Evolutionary conservation across 352 stramenopile species (phyloP), one percentile per base, ranked within the genome.

Genomic region (Globisporangium paroecandrum): DNA sequence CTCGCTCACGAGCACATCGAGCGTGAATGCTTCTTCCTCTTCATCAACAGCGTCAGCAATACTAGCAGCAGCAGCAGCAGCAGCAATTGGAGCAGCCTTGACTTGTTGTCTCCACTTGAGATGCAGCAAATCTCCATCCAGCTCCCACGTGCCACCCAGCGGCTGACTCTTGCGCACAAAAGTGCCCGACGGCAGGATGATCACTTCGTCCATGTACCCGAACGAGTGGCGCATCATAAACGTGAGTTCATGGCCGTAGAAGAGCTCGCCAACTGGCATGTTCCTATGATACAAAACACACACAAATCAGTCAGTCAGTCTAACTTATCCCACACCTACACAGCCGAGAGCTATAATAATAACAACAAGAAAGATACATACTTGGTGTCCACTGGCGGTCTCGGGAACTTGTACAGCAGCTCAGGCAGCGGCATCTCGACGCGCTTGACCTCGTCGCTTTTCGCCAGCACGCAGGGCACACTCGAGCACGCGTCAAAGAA

Each of bases 41-140:
- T 62, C 71, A 5, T 74, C 72, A 29, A 51, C 62, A 10, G 18
- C 58, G 22, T 47, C 22, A 47, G 41, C 8, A 51, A n/a, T 32
- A 29, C 8, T 10, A 20, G 55, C 13, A 18, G 12, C 38, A 41
- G 53, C 59, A 20, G 55, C 13, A 18, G 12, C 38, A 41, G 53
- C 59, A 1, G 70, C 43, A 32, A 43, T 34, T 34, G 49, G 29
- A 22, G 64, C 51, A 0, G 70, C 49, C 53, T 70, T 66, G 22
- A 65, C 58, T 12, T 61, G 49, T 4, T 79, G 73, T 41, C 76
- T 81, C 88, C 88, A 96, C 58, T 90, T 90, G 20, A 96, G 68
- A 70, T 94, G 87, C 55, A 96, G 65, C 53, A 94, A 72, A 65
- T 96, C 87, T 13, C 87, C 88, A 47, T 93, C 84, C 1, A 96